phyloP scores from a whole-genome alignment of 306 rosid genomes.

The Astragalus glycyphyllos region DNA sequence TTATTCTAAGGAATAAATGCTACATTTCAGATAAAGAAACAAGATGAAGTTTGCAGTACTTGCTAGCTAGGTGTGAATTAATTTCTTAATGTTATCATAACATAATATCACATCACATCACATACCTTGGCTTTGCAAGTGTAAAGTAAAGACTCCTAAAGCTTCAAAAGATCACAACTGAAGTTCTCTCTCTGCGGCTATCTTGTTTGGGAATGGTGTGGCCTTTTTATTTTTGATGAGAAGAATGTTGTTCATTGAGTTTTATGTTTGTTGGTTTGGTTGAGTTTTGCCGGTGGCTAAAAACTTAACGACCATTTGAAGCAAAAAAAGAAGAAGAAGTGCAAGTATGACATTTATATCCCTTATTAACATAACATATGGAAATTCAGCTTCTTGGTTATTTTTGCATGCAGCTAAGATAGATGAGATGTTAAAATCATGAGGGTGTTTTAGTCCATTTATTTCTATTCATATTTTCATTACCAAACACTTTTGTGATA shows the following conservation, averaged over 20 bases:
- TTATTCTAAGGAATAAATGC: conserved; percentile 7
- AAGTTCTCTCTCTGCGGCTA: neutral
- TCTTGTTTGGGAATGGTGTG: conserved; percentile 34
- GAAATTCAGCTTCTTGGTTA: conserved; percentile 1
- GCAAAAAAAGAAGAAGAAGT: conserved; percentile 36
- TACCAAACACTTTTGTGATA: conserved; percentile 35
- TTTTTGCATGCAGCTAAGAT: neutral
- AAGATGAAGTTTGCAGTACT: no score
- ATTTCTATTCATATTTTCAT: neutral
- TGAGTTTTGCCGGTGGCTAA: conserved; percentile 37
- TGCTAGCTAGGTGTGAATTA: neutral
- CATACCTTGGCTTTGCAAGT: conserved; percentile 39
- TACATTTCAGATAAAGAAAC: neutral
- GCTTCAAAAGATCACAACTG: conserved; percentile 34
- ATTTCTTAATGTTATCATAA: neutral
- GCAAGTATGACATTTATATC: conserved; percentile 3
- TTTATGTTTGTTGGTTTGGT: conserved; percentile 22
- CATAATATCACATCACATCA: neutral
- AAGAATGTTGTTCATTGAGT: conserved; percentile 38
- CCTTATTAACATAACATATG: conserved; percentile 1
- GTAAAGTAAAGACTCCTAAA: conserved; percentile 31
- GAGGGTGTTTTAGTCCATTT: conserved; percentile 45
- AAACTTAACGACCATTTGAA: conserved; percentile 57
- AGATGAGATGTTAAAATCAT: conserved; percentile 43
- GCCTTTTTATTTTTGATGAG: conserved; percentile 56